Evolutionary conservation across 1,284 basidiomycete genomes (phyloP).

Genomic region (Waitea zeae): DNA sequence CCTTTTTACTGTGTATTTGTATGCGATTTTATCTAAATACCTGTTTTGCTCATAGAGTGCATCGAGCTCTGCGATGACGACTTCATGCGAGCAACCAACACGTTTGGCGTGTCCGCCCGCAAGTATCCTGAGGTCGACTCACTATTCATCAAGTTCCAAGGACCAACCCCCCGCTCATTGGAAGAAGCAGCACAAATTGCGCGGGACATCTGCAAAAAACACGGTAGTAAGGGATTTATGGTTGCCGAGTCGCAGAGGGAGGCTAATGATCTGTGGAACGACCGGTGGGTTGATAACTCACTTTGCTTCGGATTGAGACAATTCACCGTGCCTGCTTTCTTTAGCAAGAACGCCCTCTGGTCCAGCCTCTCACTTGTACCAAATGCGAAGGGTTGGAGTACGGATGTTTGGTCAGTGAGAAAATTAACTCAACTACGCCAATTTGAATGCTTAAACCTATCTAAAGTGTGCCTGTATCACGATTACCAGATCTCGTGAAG

Average conservation of each 20-base stretch:
- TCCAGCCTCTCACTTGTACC: constrained; percentile 50
- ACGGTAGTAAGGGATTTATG: constrained; percentile 56
- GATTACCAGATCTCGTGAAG: constrained; percentile 57
- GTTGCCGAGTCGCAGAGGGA: constrained; percentile 53
- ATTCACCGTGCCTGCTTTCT: too few relatives aligned
- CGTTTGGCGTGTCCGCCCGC: constrained; percentile 34
- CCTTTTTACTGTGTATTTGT: neutral
- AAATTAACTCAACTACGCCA: neutral
- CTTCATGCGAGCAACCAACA: constrained; percentile 53
- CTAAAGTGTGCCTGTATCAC: constrained; percentile 75
- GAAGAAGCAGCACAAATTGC: constrained; percentile 46
- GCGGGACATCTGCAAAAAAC: constrained; percentile 34
- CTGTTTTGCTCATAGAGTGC: constrained; percentile 29
- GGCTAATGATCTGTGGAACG: constrained; percentile 67
- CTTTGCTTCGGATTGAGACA: too few relatives aligned
- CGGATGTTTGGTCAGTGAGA: constrained; percentile 64
- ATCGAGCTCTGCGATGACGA: constrained; percentile 62
- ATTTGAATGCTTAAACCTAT: neutral
- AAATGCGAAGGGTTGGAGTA: constrained; percentile 54
- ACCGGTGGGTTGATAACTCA: too few relatives aligned
- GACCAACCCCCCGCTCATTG: constrained; percentile 40
- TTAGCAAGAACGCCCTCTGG: constrained; percentile 78
- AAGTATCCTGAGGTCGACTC: constrained; percentile 57
- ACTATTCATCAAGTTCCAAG: constrained; percentile 84
- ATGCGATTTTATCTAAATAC: neutral